Percentiles rank a stretch among this genome's conserved stretches.
These are phyloP conservation scores for Trichoderma citrinoviride DNA, from an alignment of 2,329 filamentous ascomycete species.

Conservation along the genomic window DNA sequence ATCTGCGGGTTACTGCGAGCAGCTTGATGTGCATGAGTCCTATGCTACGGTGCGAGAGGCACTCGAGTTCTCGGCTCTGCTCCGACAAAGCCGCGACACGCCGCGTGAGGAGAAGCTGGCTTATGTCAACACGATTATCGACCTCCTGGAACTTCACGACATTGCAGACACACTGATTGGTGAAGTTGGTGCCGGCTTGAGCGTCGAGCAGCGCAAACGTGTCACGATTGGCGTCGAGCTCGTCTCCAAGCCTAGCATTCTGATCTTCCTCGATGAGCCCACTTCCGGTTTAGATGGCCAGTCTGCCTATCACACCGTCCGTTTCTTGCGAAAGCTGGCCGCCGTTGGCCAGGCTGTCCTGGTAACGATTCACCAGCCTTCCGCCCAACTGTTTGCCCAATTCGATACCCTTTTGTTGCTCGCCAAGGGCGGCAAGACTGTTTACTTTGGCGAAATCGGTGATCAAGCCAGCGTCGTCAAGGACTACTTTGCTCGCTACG, in stretches of 20 bases:
- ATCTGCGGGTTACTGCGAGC: constrained; percentile 76
- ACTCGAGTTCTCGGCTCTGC: constrained; percentile 61
- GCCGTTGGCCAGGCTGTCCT: constrained; percentile 65
- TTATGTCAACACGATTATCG: constrained; percentile 77
- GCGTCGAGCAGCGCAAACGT: constrained; percentile 52
- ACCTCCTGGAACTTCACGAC: constrained; percentile 52
- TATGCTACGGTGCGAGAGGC: constrained; percentile 67
- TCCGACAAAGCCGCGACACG: constrained; percentile 66
- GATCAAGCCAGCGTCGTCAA: constrained; percentile 53
- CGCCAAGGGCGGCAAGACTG: constrained; percentile 61
- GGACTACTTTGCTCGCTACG: constrained; percentile 65
- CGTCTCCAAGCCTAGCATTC: constrained; percentile 57
- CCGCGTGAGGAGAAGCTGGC: constrained; percentile 66
- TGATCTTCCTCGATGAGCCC: constrained; percentile 62
- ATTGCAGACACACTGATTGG: constrained; percentile 50
- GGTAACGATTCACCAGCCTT: constrained; percentile 70
- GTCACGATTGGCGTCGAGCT: constrained; percentile 62
- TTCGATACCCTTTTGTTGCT: constrained; percentile 66
- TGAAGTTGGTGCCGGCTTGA: constrained; percentile 50
- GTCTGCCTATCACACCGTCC: constrained; percentile 63
- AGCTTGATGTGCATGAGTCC: constrained; percentile 74
- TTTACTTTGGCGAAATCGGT: constrained; percentile 67
- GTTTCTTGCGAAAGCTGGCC: constrained; percentile 64
- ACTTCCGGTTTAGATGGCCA: constrained; percentile 66
- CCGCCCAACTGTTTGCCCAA: constrained; percentile 62